Evolutionary conservation across 2,329 filamentous ascomycete genomes (phyloP).

Genomic region (Colletotrichum musae): DNA sequence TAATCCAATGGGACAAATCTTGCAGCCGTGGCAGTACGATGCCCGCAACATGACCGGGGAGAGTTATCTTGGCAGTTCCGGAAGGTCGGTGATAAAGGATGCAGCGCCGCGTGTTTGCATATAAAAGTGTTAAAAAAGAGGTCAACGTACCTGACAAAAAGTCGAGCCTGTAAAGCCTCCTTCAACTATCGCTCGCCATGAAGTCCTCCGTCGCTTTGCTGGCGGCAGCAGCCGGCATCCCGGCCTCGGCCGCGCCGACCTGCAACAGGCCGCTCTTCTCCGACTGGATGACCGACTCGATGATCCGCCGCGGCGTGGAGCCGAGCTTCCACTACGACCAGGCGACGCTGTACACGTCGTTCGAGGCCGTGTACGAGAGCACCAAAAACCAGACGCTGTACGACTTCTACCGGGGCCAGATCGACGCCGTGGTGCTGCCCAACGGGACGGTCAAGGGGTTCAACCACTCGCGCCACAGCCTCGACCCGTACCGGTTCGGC

Average conservation of each 20-base stretch:
- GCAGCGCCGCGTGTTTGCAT: too few species aligned
- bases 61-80: too few species aligned
- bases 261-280: conserved; percentile 45
- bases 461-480: conserved; percentile 62
- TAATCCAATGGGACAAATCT: too few species aligned
- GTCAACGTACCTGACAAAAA: too few species aligned
- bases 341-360: conserved; percentile 61
- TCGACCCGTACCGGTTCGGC: conserved; percentile 68
- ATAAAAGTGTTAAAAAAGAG: too few species aligned
- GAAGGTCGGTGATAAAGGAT: too few species aligned
- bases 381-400: conserved; percentile 60
- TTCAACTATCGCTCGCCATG: neutral
- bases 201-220: neutral
- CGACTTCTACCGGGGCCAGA: conserved; percentile 59
- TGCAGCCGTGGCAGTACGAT: too few species aligned
- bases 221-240: neutral
- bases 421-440: conserved; percentile 62
- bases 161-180: too few species aligned
- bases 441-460: conserved; percentile 64
- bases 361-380: conserved; percentile 60
- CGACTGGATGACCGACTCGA: conserved; percentile 61
- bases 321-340: conserved; percentile 60
- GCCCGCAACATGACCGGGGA: too few species aligned
- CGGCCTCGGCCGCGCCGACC: neutral
- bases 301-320: conserved; percentile 56